Percentiles rank a stretch among this genome's conserved stretches.
Conservation (phyloP, 768 basidiomycete species). For the Suillus americanus region DNA sequence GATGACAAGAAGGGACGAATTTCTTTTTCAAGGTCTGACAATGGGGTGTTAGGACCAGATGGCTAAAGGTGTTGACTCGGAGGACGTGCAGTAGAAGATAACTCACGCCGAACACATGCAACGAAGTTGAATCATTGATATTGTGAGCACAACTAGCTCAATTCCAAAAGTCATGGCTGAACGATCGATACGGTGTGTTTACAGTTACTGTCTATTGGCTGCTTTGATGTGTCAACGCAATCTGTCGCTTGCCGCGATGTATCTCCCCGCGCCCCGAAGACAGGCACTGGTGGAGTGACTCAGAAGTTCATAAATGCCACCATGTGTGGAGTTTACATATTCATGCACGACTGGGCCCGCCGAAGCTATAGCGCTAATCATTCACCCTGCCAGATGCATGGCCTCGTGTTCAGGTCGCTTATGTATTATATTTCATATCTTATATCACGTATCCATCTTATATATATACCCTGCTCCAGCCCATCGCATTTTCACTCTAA, state of each 20-base stretch:
- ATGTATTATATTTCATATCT: not conserved
- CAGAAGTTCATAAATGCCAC: not conserved
- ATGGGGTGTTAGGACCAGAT: not conserved
- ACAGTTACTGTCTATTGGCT: not conserved
- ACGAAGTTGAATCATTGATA: not conserved
- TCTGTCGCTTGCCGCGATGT: not conserved
- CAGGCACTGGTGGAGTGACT: not conserved
- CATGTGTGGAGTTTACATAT: not conserved
- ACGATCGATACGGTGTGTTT: not conserved
- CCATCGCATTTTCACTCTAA: conserved; percentile 2
- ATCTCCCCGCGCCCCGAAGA: not conserved
- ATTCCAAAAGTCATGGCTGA: not conserved
- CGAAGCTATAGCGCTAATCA: not conserved
- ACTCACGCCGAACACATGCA: not conserved
- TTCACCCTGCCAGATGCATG: not conserved
- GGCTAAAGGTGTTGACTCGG: not conserved
- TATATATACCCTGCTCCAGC: not conserved
- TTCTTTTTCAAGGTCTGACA: not conserved
- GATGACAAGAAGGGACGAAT: not conserved
- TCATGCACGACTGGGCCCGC: not conserved
- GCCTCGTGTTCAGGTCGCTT: not conserved
- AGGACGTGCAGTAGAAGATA: not conserved
- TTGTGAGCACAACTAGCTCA: not conserved
- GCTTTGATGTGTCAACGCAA: not conserved
- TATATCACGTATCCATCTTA: not conserved